Percentiles rank a stretch among this genome's conserved stretches.
These are phyloP conservation scores for Madurella fahalii DNA, from an alignment of 2,329 filamentous ascomycete genomes.

Conservation along the genomic window DNA sequence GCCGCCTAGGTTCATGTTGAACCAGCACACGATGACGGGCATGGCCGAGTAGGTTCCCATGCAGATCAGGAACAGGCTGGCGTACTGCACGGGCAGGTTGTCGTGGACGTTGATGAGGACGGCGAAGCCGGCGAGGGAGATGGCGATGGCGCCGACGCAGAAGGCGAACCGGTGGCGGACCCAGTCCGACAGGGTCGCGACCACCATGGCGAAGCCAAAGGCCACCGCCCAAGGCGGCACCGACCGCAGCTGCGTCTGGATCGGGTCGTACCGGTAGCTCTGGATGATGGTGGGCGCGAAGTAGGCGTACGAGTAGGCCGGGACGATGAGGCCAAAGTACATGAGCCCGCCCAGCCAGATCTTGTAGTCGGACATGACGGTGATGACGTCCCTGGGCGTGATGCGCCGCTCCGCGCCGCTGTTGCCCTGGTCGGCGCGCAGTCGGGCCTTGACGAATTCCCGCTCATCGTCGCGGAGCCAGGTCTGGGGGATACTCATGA, in stretches of 20 bases:
- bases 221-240: constrained; percentile 62
- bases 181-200: constrained; percentile 70
- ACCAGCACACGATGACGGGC: constrained; percentile 83
- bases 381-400: constrained; percentile 53
- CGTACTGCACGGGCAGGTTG: constrained; percentile 66
- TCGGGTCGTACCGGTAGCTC: constrained; percentile 59
- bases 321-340: constrained; percentile 77
- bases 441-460: constrained; percentile 59
- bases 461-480: constrained; percentile 71
- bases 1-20: constrained; percentile 72
- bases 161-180: constrained; percentile 71
- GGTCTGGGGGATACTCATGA: neutral
- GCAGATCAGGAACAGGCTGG: constrained; percentile 74
- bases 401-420: constrained; percentile 61
- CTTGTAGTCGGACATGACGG: constrained; percentile 69
- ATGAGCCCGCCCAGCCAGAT: constrained; percentile 71
- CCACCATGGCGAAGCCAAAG: constrained; percentile 72
- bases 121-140: constrained; percentile 70
- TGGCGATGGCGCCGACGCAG: constrained; percentile 60
- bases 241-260: constrained; percentile 54
- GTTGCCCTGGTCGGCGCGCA: constrained; percentile 65
- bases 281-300: constrained; percentile 70
- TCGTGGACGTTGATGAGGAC: constrained; percentile 71
- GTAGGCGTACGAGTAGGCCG: constrained; percentile 74
- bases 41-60: constrained; percentile 82